Evolutionary conservation across 2,329 filamentous ascomycete species (phyloP), one percentile per base, ranked within the genome.

Genomic region (Diaporthe ilicicola): DNA sequence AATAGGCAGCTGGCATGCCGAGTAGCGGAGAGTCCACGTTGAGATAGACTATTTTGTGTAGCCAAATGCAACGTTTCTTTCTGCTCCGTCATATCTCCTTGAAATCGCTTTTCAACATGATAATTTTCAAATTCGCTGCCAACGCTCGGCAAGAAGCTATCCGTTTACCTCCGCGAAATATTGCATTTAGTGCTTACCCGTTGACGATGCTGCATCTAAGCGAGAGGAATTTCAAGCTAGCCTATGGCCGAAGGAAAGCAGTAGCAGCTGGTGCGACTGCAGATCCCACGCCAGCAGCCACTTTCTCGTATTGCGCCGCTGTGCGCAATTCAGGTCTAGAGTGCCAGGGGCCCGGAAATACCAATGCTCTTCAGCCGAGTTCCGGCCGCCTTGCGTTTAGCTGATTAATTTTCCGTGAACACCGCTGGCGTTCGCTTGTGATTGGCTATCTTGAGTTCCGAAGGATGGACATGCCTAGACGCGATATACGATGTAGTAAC

Each of bases 211-310:
- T 42, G 55, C 37, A 44, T 59, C 37, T n/a, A 29, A 61, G 55
- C 24, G 55, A n/a, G 39, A 17, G 55, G 15, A 8, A 32, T n/a
- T 44, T 32, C 7, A 13, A 8, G 55, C 17, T 61, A 61, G 55
- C 15, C 39, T n/a, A 15, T 22, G 39, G 37, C 56, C 24, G 24
- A 5, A 32, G 12, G 56, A 15, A 6, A 46, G 56, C 39, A 32
- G 24, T 46, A 32, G 24, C 9, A 61, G 3, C 55, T 61, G 55
- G 55, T 61, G 39, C 27, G 56, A 46, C 56, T 61, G 56, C 39
- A 46, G 56, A 61, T 61, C 56, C 5, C 56, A 61, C 9, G 13
- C 56, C 56, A 13, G 39, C 24, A 61, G 56, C 56, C 56, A 61
- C 19, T 61, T 61, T 32, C 56, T 61, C 56, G 56, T 61, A 46